phyloP scores from a whole-genome alignment of 1,284 basidiomycete species.

The Pascua sp. region DNA sequence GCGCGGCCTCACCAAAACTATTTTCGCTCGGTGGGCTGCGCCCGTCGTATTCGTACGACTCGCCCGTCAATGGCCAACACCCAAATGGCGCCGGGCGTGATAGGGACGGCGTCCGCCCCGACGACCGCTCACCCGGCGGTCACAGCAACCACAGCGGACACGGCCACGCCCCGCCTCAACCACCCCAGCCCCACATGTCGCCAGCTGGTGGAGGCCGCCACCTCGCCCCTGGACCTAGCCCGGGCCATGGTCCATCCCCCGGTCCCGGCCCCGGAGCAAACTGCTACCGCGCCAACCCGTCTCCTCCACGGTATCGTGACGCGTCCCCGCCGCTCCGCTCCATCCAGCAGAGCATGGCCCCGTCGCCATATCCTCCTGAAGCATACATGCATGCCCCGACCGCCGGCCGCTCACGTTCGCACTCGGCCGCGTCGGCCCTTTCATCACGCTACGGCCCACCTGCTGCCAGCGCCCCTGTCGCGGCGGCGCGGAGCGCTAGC shows the following conservation, averaged over 20 bases:
- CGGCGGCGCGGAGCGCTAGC: conserved; percentile 3
- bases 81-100: background rate
- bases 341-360: background rate
- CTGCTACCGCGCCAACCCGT: conserved; percentile 7
- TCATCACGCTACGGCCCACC: too few species aligned
- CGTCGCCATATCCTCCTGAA: conserved; percentile 1
- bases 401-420: conserved; percentile 12
- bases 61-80: background rate
- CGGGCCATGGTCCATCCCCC: too few species aligned
- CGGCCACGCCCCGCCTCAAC: too few species aligned
- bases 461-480: background rate
- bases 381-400: background rate
- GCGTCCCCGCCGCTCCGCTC: conserved; percentile 2
- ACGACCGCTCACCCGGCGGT: too few species aligned
- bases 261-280: background rate
- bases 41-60: conserved; percentile 16
- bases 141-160: too few species aligned
- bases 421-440: conserved; percentile 12
- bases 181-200: too few species aligned
- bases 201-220: too few species aligned
- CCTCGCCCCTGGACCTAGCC: too few species aligned
- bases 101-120: too few species aligned
- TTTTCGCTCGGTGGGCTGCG: conserved; percentile 9
- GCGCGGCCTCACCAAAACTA: conserved; percentile 8
- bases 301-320: conserved; percentile 1